Evolutionary conservation across 2,329 filamentous ascomycete species (phyloP), one percentile per base, ranked within the genome.

Genomic region (Lomentospora prolificans): DNA sequence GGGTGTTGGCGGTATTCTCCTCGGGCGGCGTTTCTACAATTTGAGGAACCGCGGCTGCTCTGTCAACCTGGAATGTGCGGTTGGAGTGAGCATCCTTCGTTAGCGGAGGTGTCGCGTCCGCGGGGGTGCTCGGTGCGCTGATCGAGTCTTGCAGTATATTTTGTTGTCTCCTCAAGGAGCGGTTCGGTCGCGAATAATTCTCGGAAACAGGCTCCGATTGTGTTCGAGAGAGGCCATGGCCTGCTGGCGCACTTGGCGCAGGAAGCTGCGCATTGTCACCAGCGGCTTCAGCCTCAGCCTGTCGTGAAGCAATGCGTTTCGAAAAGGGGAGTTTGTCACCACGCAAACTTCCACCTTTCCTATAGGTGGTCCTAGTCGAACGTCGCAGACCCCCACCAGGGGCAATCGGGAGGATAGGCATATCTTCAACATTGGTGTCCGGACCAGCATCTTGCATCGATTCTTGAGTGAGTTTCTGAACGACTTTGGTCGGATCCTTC

Each of bases 291-390:
- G 75, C 55, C 78, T 33, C 52, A 6, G 46, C 24, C n/a, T 55
- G 31, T 39, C 56, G 57, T 14, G 58, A 50, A 53, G 57, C 76
- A 48, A 83, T 76, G 39, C 92, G 81, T 68, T 89, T 89, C 1
- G 89, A 87, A 61, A 90, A 86, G 0, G 87, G 83, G 3, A 83
- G 75, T 55, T 87, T 81, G 58, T 94, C 87, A 24, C 88, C 87
- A 53, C 87, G 85, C 59, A 96, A 69, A 72, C 91, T 96, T 31
- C 91, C 91, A 57, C 89, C 78, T 63, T 84, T 89, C 63, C 91
- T 79, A 68, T 97, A 97, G 25, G 89, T 92, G 4, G 94, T 99
- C 55, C 89, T 82, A 19, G 90, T 99, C 10, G 94, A 96, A 59
- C 94, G 82, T 62, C 94, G 86, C 51, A 99, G 73, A 30, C 89